Base-by-base conservation (phyloP, 73 alveolate genomes). In the Breviolum minutum region DNA sequence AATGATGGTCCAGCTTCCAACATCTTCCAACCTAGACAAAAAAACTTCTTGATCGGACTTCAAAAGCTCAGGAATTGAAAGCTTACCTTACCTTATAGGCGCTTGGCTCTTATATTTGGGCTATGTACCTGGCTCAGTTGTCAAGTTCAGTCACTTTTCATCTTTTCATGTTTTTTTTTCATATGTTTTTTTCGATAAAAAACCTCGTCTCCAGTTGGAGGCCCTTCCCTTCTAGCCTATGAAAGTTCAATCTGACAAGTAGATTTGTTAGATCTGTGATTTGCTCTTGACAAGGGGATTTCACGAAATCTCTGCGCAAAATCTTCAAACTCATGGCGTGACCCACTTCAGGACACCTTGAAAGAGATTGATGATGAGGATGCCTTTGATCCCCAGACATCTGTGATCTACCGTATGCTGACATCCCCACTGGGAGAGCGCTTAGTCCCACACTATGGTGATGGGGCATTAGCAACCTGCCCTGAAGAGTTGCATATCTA, bases 11-110 rank as follows among this genome's bases (percentile, higher is more conserved):
- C 54, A 40, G 62, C 85, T 76, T 6, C 62, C 85, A 71, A 1
- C 26, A 12, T 8, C 80, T 70, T 7, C 29, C 80, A 70, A 7
- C 26, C 30, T 5, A 8, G 48, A 13, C 1, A 71, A 8, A 8
- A 20, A 8, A 20, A 30, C 81, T 6, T 70, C 30, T 70, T 70
- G 80, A 17, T 70, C 22, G 40, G 7, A 30, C 80, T 30, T 74
- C 10, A 54, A n/a, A 24, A 76, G 63, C 27, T 79, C 19, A 79
- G 87, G 73, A 8, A 82, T 82, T 54, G 32, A 82, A 73, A 82
- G 91, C 91, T 60, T 82, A 74, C 91, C 91, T 2, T 82, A 82
- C 91, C 91, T 82, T 29, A 61, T 82, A 40, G 91, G 91, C 6
- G 91, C 91, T 60, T 82, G 91, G 91, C 91, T 82, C 9, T 7